These are phyloP conservation scores for Metarhizium brunneum DNA, from an alignment of 2,329 filamentous ascomycete species.

Conservation along the genomic window DNA sequence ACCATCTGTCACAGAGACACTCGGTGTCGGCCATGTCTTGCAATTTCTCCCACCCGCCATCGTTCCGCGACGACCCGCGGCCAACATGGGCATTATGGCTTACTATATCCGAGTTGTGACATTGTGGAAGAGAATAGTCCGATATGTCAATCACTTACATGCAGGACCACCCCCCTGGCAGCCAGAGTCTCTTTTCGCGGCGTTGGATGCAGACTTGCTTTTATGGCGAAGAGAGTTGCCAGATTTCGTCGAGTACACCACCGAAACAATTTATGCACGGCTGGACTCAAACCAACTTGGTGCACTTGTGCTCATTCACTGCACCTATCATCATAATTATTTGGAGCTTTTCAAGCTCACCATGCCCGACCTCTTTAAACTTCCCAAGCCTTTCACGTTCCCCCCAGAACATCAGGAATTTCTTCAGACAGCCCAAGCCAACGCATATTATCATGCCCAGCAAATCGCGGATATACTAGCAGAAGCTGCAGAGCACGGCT, in stretches of 20 bases:
- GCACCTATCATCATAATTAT: slow-evolving; percentile 36
- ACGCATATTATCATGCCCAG: slow-evolving; percentile 28
- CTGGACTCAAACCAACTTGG: slow-evolving; percentile 37
- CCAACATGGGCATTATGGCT: slow-evolving; percentile 34
- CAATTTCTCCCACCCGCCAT: slow-evolving; percentile 29
- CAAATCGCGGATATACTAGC: slow-evolving; percentile 28
- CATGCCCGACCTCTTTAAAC: slow-evolving; percentile 34
- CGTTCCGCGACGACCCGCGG: slow-evolving; percentile 28
- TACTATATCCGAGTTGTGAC: slow-evolving; percentile 32
- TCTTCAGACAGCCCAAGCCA: slow-evolving; percentile 24
- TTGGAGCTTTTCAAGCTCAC: slow-evolving; percentile 36
- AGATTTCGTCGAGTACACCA: slow-evolving; percentile 32
- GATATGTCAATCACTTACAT: slow-evolving; percentile 33
- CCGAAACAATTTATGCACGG: slow-evolving; percentile 35
- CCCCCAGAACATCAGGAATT: slow-evolving; percentile 28
- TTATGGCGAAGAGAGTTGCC: slow-evolving; percentile 33
- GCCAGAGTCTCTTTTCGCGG: slow-evolving; percentile 31
- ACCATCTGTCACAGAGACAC: slow-evolving; percentile 28
- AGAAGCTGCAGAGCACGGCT: slow-evolving; percentile 30
- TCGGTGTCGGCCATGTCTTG: slow-evolving; percentile 29
- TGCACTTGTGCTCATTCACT: slow-evolving; percentile 33
- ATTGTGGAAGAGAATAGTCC: slow-evolving; percentile 30
- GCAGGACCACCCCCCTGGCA: slow-evolving; percentile 31
- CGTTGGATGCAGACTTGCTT: slow-evolving; percentile 28
- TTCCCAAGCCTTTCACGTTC: slow-evolving; percentile 30